Evolutionary conservation across 2,329 filamentous ascomycete genomes (phyloP).

Genomic region (Talaromyces sp.): DNA sequence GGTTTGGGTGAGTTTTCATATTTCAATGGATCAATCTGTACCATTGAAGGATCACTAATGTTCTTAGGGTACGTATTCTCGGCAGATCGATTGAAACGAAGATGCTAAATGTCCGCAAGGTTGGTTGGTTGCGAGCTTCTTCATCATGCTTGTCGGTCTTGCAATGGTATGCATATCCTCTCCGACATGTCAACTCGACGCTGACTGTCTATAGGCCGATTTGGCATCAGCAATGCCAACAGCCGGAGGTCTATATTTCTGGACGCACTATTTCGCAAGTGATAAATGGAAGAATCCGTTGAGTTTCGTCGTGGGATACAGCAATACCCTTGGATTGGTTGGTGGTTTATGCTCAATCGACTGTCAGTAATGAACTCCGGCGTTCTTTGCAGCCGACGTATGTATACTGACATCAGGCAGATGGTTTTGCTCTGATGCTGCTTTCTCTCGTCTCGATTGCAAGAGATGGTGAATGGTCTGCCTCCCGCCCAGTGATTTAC

Average conservation of each 20-base stretch:
- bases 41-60: neutral
- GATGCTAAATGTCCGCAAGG: slow-evolving; percentile 27
- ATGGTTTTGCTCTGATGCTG: slow-evolving; percentile 56
- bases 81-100: neutral
- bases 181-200: neutral
- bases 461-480: slow-evolving; percentile 54
- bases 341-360: slow-evolving; percentile 61
- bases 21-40: neutral
- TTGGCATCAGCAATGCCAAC: slow-evolving; percentile 57
- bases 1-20: slow-evolving; percentile 50
- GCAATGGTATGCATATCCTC: slow-evolving; percentile 49
- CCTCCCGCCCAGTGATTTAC: slow-evolving; percentile 56
- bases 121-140: slow-evolving; percentile 56
- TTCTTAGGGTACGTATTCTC: slow-evolving; percentile 15
- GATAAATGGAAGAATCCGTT: slow-evolving; percentile 54
- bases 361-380: slow-evolving; percentile 35
- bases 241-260: slow-evolving; percentile 56
- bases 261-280: slow-evolving; percentile 58
- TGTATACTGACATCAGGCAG: slow-evolving; percentile 13
- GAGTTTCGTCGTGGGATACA: slow-evolving; percentile 60
- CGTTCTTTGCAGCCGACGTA: slow-evolving; percentile 18
- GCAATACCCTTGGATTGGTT: slow-evolving; percentile 59
- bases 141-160: slow-evolving; percentile 58
- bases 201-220: slow-evolving; percentile 39
- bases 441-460: slow-evolving; percentile 57